Conservation (phyloP, 169 alveolate genomes). For the Cryptosporidium bovis region DNA sequence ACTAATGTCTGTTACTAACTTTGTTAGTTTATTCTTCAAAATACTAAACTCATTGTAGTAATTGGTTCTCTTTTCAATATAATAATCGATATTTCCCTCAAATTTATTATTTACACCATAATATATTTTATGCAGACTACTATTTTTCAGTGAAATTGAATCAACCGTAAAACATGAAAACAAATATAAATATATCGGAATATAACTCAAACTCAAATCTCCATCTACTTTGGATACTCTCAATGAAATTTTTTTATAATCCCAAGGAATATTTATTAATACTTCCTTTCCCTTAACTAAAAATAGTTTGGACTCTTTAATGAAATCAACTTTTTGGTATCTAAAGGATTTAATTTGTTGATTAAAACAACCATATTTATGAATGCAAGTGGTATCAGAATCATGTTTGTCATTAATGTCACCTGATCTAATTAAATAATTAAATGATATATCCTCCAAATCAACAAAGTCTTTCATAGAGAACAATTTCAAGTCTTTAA, state of each 20-base stretch:
- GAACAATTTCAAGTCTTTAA: constrained; percentile 3
- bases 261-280: constrained; percentile 40
- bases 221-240: constrained; percentile 8
- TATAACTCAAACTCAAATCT: constrained; percentile 7
- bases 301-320: not conserved
- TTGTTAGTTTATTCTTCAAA: not conserved
- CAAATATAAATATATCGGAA: constrained; percentile 32
- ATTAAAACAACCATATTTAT: constrained; percentile 45
- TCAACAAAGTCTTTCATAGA: constrained; percentile 12
- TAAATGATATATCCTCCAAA: constrained; percentile 42
- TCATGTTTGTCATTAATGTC: not conserved
- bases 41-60: constrained; percentile 8
- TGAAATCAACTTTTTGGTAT: not conserved
- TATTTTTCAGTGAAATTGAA: constrained; percentile 24
- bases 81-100: constrained; percentile 38
- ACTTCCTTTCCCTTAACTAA: constrained; percentile 5
- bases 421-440: not conserved
- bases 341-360: not conserved
- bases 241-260: constrained; percentile 17
- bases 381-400: not conserved
- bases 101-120: constrained; percentile 55
- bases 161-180: constrained; percentile 12
- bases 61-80: not conserved
- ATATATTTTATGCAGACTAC: constrained; percentile 14
- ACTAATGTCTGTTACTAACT: not conserved